Base-by-base conservation (phyloP, 345 rosid species). In the Stellera chamaejasme region DNA sequence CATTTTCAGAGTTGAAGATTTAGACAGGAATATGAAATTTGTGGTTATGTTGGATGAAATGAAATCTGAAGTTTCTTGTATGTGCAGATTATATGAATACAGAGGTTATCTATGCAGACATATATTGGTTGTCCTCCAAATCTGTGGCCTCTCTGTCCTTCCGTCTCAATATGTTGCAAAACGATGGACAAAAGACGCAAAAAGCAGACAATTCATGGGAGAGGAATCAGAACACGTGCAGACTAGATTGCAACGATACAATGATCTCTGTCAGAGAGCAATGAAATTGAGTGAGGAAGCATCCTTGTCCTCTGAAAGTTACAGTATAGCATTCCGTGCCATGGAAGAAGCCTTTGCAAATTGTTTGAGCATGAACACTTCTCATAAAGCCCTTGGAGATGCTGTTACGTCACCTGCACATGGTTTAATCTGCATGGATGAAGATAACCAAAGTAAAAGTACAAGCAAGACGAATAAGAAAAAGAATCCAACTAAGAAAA, bases 181-280 rank as follows among this genome's bases (percentile, higher is more conserved):
- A 57, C 68, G 90, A 43, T 83, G 90, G 90, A 83, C 87, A n/a
- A 83, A 81, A 71, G 87, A 76, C 52, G 90, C 80, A 42, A 83
- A 77, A 65, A 68, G 61, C 73, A 68, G 71, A 61, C 75, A 72
- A 42, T 54, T 74, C 50, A 2, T 73, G 15, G 76, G 63, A 43
- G 72, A 66, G 14, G 87, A 74, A 54, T 73, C 82, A 67, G 82
- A 65, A 43, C 80, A 69, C 66, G 64, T 78, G 52, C 84, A 76
- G 47, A 74, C 77, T 15, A 76, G 84, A 66, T 65, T 71, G 43
- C 84, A 76, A 48, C 73, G 87, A 51, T 83, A 81, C 61, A 78
- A 78, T 45, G 76, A 72, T 58, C 56, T 83, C 58, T 78, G 82
- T 66, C 72, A 78, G 51, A 59, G 72, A 58, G 82, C 79, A 1